These are phyloP conservation scores for Zelonia costaricensis DNA, from an alignment of 208 protist genomes.

Conservation along the genomic window DNA sequence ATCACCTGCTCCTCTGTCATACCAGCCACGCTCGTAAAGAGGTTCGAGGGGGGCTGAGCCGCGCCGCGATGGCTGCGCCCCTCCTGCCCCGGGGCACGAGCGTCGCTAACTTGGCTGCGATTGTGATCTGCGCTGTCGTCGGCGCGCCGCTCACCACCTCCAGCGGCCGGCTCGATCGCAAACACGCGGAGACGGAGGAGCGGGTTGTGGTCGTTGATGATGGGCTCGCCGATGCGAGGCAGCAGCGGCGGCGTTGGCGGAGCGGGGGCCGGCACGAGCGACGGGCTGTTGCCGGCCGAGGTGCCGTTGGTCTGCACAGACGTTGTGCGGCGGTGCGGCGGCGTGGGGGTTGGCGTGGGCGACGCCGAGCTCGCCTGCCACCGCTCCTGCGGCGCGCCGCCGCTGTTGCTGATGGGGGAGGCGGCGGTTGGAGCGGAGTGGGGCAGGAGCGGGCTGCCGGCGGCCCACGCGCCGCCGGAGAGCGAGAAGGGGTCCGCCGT, in stretches of 20 bases:
- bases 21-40: slow-evolving; percentile 4
- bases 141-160: neutral
- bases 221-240: slow-evolving; percentile 28
- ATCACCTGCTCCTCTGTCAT: slow-evolving; percentile 42
- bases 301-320: slow-evolving; percentile 17
- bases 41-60: neutral
- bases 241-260: slow-evolving; percentile 28
- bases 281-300: slow-evolving; percentile 26
- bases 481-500: slow-evolving; percentile 8
- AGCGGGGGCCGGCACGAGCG: slow-evolving; percentile 11
- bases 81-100: neutral
- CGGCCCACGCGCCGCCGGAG: neutral
- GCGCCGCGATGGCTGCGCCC: neutral
- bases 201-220: slow-evolving; percentile 26
- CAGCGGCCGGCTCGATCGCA: slow-evolving; percentile 5
- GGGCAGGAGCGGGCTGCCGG: slow-evolving; percentile 1
- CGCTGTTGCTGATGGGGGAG: neutral
- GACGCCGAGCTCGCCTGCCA: neutral
- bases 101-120: neutral
- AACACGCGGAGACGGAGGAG: slow-evolving; percentile 23
- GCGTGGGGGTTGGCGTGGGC: slow-evolving; percentile 1
- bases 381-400: slow-evolving; percentile 4
- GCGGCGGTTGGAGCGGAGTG: slow-evolving; percentile 1
- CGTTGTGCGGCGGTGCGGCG: slow-evolving; percentile 11
- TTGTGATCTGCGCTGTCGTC: neutral